phyloP scores from a whole-genome alignment of 208 protist genomes.

The Trypanosoma lewisi region DNA sequence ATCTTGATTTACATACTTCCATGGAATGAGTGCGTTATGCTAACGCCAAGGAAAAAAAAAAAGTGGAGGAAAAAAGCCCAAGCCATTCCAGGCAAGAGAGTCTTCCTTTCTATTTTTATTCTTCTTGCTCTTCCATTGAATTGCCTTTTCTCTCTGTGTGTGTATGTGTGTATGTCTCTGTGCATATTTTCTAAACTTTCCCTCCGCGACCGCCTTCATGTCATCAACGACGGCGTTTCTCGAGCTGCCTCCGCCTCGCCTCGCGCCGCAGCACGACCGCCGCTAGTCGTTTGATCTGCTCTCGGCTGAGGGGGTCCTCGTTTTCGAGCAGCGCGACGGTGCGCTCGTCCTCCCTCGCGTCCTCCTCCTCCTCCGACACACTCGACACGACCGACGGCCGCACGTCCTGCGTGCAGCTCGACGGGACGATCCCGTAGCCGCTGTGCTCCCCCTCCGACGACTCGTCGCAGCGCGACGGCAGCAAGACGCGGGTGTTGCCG shows the following conservation, averaged over 20 bases:
- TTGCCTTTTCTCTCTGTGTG: no score
- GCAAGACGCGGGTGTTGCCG: conserved; percentile 26
- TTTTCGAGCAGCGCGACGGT: conserved; percentile 11
- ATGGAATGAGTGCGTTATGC: no score
- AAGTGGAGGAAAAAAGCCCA: not conserved
- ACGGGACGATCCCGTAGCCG: conserved; percentile 11
- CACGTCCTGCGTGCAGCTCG: not conserved
- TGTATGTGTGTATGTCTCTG: no score
- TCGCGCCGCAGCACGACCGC: conserved; percentile 36
- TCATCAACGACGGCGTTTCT: conserved; percentile 18
- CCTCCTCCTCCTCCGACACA: conserved; percentile 6
- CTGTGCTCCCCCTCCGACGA: not conserved
- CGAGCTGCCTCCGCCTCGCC: conserved; percentile 28
- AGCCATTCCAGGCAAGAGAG: no score
- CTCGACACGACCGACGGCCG: not conserved
- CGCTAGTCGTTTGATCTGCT: conserved; percentile 67
- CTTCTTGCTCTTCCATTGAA: no score
- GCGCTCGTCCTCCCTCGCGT: not conserved
- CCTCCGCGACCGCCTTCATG: no score
- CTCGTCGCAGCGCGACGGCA: not conserved
- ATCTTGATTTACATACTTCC: no score
- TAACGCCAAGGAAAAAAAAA: not conserved
- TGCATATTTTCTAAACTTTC: no score
- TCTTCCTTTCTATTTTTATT: no score
- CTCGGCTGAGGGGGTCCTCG: conserved; percentile 53